These are phyloP conservation scores for Pseudocercospora fijiensis DNA, from an alignment of 2,329 filamentous ascomycete species.

Conservation along the genomic window DNA sequence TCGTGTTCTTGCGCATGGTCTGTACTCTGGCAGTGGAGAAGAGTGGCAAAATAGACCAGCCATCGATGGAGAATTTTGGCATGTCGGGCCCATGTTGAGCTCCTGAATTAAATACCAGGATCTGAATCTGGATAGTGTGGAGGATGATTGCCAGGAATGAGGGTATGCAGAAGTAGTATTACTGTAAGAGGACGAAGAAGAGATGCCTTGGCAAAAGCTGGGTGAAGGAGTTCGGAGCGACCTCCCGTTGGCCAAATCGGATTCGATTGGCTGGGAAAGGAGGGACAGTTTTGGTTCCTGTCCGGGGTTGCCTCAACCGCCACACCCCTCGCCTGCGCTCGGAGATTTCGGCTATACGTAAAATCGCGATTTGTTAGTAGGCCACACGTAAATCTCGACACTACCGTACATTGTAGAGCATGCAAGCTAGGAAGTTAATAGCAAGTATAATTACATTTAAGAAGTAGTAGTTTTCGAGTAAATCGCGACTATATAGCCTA, in stretches of 20 bases:
- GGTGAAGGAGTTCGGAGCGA: background rate
- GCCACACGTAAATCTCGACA: too few species aligned
- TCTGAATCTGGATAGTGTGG: background rate
- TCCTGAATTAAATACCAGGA: background rate
- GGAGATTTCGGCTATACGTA: too few species aligned
- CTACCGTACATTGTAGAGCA: too few species aligned
- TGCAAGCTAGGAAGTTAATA: too few species aligned
- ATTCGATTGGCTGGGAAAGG: background rate
- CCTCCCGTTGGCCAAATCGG: background rate
- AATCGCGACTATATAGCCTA: too few species aligned
- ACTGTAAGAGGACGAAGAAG: background rate
- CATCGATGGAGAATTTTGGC: background rate
- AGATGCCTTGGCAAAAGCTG: background rate
- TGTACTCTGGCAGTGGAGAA: background rate
- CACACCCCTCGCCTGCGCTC: too few species aligned
- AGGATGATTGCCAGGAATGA: background rate
- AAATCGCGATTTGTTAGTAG: too few species aligned
- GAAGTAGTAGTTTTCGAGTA: too few species aligned
- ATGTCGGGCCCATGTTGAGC: background rate
- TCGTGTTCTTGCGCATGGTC: background rate
- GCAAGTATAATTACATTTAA: too few species aligned
- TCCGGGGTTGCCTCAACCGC: too few species aligned
- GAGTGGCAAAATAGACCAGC: background rate
- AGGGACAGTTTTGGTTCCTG: background rate
- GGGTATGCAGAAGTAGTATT: too few species aligned